A percentile compares a stretch with the other conserved stretches of the same genome.
phyloP scores from a whole-genome alignment of 306 rosid species.

The Amphicarpaea edgeworthii region DNA sequence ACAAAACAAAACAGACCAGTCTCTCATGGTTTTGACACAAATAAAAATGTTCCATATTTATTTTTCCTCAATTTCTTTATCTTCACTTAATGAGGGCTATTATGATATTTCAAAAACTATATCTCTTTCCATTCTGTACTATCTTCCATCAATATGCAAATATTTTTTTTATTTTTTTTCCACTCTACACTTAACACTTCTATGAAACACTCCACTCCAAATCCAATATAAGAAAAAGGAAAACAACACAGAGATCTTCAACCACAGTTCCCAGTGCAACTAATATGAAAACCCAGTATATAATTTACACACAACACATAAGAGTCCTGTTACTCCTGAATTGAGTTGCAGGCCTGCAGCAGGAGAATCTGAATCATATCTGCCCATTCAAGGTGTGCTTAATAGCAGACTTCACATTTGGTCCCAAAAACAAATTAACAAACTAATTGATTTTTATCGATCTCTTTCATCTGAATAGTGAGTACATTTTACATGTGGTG shows the following conservation, averaged over 20 bases:
- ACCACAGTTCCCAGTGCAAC: constrained; percentile 15
- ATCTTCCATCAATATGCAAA: constrained; percentile 14
- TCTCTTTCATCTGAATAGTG: constrained; percentile 4
- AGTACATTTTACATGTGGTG: neutral
- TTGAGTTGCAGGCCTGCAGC: constrained; percentile 15
- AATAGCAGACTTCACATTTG: constrained; percentile 20
- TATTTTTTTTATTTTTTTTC: neutral
- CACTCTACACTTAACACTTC: constrained; percentile 3
- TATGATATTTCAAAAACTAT: constrained; percentile 22
- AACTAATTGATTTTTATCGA: constrained; percentile 27
- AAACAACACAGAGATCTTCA: constrained; percentile 22
- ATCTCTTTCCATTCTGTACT: constrained; percentile 8
- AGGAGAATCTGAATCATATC: constrained; percentile 33
- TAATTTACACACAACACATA: neutral
- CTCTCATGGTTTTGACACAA: constrained; percentile 20
- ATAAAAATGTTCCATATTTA: constrained; percentile 8
- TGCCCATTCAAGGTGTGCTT: constrained; percentile 1
- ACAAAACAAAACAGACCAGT: constrained; percentile 24
- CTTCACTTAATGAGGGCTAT: constrained; percentile 16
- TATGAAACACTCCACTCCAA: constrained; percentile 17
- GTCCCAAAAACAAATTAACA: constrained; percentile 15
- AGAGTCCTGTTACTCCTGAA: neutral
- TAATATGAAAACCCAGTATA: constrained; percentile 21
- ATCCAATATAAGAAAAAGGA: constrained; percentile 13
- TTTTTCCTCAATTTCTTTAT: constrained; percentile 23